Percentiles rank a stretch among this genome's conserved stretches.
Evolutionary conservation across 1,284 basidiomycete genomes (phyloP).

Genomic region (Lentinus polychrous): DNA sequence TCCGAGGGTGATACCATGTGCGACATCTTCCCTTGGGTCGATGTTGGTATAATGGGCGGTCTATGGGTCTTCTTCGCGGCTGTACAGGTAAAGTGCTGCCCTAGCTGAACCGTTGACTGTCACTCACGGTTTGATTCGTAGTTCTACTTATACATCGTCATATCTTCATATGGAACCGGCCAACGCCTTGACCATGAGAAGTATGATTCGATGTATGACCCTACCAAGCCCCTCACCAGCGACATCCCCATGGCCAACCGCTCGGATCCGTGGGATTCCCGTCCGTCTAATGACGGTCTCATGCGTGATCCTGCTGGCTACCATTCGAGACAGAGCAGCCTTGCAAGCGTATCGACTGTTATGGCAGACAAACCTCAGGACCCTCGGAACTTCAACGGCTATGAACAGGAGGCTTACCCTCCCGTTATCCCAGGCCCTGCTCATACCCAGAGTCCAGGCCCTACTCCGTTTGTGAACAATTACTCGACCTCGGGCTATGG

Average conservation of each 20-base stretch:
- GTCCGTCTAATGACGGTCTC: constrained; percentile 43
- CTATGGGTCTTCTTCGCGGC: constrained; percentile 75
- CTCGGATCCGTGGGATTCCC: constrained; percentile 68
- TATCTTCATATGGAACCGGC: constrained; percentile 66
- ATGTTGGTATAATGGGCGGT: constrained; percentile 85
- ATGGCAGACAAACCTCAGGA: constrained; percentile 42
- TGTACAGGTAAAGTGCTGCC: constrained; percentile 50
- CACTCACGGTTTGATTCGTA: constrained; percentile 24
- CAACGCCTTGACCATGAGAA: constrained; percentile 78
- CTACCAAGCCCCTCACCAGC: constrained; percentile 51
- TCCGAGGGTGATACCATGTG: constrained; percentile 67
- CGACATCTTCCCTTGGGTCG: constrained; percentile 84
- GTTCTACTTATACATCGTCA: constrained; percentile 65
- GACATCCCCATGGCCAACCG: constrained; percentile 63
- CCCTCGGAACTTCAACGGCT: constrained; percentile 31
- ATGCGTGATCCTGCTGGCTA: constrained; percentile 17
- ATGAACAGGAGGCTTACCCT: constrained; percentile 24
- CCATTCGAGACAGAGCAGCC: constrained; percentile 39
- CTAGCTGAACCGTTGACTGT: not conserved
- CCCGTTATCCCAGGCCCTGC: constrained; percentile 27
- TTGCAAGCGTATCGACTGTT: constrained; percentile 49
- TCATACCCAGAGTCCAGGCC: constrained; percentile 37
- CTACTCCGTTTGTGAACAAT: constrained; percentile 32
- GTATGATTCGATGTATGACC: constrained; percentile 72
- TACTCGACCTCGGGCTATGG: constrained; percentile 17